Evolutionary conservation across 2,329 filamentous ascomycete species (phyloP).

Genomic region (Neocucurbitaria cava): DNA sequence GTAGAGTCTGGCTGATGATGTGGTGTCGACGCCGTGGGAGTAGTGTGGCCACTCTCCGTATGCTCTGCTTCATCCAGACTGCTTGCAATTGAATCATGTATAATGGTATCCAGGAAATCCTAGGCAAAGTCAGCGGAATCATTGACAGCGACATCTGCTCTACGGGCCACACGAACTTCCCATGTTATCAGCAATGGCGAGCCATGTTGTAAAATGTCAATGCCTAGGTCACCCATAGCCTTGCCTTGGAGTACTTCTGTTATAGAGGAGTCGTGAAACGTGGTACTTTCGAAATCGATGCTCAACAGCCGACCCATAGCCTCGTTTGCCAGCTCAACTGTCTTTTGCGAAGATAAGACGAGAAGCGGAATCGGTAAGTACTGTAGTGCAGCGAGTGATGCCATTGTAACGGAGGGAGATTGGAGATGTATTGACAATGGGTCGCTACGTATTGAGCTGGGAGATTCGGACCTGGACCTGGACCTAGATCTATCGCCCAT

Average conservation of each 20-base stretch:
- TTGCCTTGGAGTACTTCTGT: constrained; percentile 70
- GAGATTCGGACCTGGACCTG: constrained; percentile 30
- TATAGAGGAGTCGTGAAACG: constrained; percentile 53
- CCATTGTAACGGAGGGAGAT: constrained; percentile 37
- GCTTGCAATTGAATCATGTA: constrained; percentile 44
- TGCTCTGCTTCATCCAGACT: constrained; percentile 17
- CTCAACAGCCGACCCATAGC: constrained; percentile 75
- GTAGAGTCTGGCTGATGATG: constrained; percentile 9
- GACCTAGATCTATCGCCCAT: constrained; percentile 23
- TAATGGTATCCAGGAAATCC: constrained; percentile 53
- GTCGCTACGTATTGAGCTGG: constrained; percentile 42
- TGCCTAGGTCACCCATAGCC: constrained; percentile 71
- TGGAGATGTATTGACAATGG: constrained; percentile 39
- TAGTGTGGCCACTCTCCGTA: constrained; percentile 34
- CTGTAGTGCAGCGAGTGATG: constrained; percentile 64
- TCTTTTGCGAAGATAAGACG: constrained; percentile 72
- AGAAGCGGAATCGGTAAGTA: constrained; percentile 76
- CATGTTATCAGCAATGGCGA: constrained; percentile 59
- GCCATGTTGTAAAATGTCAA: constrained; percentile 76
- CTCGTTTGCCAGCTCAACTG: constrained; percentile 75
- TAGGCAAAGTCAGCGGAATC: constrained; percentile 22
- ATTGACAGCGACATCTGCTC: neutral
- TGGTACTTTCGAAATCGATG: constrained; percentile 56
- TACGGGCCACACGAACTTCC: constrained; percentile 48
- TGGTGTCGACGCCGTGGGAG: constrained; percentile 31